Evolutionary conservation across 495 filamentous ascomycete genomes (phyloP), one percentile per base, ranked within the genome.

Genomic region (Talaromyces adpressus): DNA sequence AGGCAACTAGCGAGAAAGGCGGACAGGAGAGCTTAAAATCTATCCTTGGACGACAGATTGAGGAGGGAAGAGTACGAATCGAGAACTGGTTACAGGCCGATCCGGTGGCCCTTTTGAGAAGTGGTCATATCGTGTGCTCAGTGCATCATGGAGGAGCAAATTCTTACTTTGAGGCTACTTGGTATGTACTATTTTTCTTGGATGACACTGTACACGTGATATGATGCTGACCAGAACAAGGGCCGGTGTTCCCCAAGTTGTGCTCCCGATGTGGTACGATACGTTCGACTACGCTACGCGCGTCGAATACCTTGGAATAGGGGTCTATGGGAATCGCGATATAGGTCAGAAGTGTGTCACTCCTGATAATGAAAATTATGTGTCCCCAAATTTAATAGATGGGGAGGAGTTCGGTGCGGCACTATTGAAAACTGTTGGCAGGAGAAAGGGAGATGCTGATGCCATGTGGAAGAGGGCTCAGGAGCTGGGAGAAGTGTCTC

Each of bases 111-210:
- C 66, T 84, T 53, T 66, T 85, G 12, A 66, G 79, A 61, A 78
- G 70, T 0, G 79, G 79, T 0, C 66, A 77, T 32, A 74, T 84
- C n/a, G 67, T 79, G 22, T 74, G 73, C 20, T 79, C 74, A 29
- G 79, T 84, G 4, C 80, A 83, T 60, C 82, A 85, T 64, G 82
- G 82, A 4, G 81, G 82, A 23, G 74, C 79, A 0, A 82, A 82
- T 41, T 81, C 76, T n/a, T 85, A 75, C 57, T 79, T 81, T 61
- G 82, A 85, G 64, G 80, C 79, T 2, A 74, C 82, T 53, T 76
- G 75, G 80, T 84, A 72, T 63, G 74, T 74, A 3, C n/a, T n/a
- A n/a, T n/a, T n/a, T n/a, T n/a, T n/a, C n/a, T n/a, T n/a, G n/a
- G n/a, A n/a, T n/a, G n/a, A n/a, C n/a, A n/a, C n/a, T n/a, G n/a